Conservation (phyloP, 495 filamentous ascomycete species). For the Platismatia glauca region DNA sequence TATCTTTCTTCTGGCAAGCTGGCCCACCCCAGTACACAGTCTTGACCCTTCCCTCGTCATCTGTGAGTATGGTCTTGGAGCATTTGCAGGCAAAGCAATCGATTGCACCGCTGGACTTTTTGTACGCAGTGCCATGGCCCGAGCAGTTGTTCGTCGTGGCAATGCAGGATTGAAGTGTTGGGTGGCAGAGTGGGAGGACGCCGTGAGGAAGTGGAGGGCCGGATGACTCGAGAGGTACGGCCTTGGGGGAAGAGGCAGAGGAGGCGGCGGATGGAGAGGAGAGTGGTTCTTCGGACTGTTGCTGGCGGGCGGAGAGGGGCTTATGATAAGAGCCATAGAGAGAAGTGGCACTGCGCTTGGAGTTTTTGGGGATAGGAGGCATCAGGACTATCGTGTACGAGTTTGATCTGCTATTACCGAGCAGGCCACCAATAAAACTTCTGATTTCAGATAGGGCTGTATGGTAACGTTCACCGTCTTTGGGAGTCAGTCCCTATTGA, state of each 20-base stretch:
- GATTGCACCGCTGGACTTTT: constrained; percentile 41
- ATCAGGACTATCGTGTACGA: constrained; percentile 36
- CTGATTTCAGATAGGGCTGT: constrained; percentile 10
- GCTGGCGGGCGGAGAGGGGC: constrained; percentile 27
- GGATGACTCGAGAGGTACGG: constrained; percentile 17
- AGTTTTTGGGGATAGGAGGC: constrained; percentile 19
- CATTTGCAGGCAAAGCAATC: constrained; percentile 75
- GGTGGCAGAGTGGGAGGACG: constrained; percentile 53
- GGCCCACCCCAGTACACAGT: constrained; percentile 67
- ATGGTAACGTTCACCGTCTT: constrained; percentile 7
- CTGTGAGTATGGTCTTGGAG: constrained; percentile 37
- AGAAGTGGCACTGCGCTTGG: constrained; percentile 18
- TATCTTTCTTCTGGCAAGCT: constrained; percentile 85
- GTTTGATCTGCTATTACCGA: constrained; percentile 28
- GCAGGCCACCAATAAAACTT: constrained; percentile 29
- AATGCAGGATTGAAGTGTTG: constrained; percentile 50
- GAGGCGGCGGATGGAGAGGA: constrained; percentile 25
- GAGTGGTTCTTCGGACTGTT: constrained; percentile 31
- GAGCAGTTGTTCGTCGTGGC: constrained; percentile 61
- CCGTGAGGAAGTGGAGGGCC: constrained; percentile 25
- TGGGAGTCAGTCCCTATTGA: constrained; percentile 8
- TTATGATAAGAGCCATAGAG: constrained; percentile 28
- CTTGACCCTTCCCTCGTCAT: constrained; percentile 39
- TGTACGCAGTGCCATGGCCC: constrained; percentile 61
- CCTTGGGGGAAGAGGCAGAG: constrained; percentile 24